phyloP scores from a whole-genome alignment of 352 stramenopile genomes.

The Phytopythium cucurbitacearum region DNA sequence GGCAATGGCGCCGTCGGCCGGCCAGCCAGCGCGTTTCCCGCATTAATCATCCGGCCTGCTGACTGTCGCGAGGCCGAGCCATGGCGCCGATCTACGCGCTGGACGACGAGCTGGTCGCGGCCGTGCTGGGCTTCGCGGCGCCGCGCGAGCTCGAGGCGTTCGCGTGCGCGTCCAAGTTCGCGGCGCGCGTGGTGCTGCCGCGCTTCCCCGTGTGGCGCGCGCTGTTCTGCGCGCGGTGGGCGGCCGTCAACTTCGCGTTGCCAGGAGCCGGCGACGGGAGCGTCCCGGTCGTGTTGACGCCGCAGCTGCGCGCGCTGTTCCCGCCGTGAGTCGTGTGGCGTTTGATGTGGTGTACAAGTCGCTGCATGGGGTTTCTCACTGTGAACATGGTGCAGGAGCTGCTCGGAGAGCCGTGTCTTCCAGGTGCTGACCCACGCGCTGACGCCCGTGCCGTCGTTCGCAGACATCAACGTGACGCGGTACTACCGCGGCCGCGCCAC shows the following conservation, averaged over 20 bases:
- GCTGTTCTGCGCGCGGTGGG: slow-evolving; percentile 27
- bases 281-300: slow-evolving; percentile 12
- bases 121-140: slow-evolving; percentile 19
- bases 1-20: background rate
- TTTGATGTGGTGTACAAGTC: background rate
- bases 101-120: slow-evolving; percentile 25
- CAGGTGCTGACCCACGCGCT: slow-evolving; percentile 28
- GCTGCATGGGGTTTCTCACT: background rate
- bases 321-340: background rate
- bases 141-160: slow-evolving; percentile 28
- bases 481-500: slow-evolving; percentile 22
- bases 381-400: background rate
- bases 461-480: slow-evolving; percentile 22
- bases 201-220: slow-evolving; percentile 27
- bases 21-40: too few relatives aligned
- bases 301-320: slow-evolving; percentile 19
- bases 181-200: slow-evolving; percentile 16
- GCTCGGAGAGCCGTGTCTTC: slow-evolving; percentile 23
- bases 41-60: too few relatives aligned
- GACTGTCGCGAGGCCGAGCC: background rate
- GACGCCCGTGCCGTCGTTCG: slow-evolving; percentile 22
- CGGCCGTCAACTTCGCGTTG: slow-evolving; percentile 28
- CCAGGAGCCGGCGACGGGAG: slow-evolving; percentile 8
- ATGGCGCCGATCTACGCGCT: slow-evolving; percentile 26
- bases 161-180: slow-evolving; percentile 27